phyloP scores from a whole-genome alignment of 371 early-diverging fungal genomes.

The Fennellomyces sp. region DNA sequence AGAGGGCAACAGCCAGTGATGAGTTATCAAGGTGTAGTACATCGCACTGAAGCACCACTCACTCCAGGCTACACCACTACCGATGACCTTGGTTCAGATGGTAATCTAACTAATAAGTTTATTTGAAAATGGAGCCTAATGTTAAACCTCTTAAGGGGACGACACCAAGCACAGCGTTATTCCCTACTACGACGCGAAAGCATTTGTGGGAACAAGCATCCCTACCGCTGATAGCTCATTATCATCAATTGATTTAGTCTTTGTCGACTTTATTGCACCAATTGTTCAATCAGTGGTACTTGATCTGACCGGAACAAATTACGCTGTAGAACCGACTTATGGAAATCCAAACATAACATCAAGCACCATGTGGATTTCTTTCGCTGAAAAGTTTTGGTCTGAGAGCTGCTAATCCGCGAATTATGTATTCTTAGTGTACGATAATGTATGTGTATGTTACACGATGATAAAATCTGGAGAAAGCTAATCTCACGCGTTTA shows the following conservation, averaged over 20 bases:
- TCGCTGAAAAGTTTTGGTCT: slow-evolving; percentile 18
- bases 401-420: slow-evolving; percentile 13
- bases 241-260: slow-evolving; percentile 28
- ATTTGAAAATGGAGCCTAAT: too few relatives aligned
- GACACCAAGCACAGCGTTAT: slow-evolving; percentile 37
- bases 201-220: slow-evolving; percentile 32
- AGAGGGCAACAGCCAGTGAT: slow-evolving; percentile 15
- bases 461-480: too few relatives aligned
- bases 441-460: too few relatives aligned
- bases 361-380: slow-evolving; percentile 31
- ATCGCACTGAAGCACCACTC: slow-evolving; percentile 31
- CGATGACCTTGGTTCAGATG: slow-evolving; percentile 53
- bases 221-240: slow-evolving; percentile 21
- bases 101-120: background rate
- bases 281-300: slow-evolving; percentile 25
- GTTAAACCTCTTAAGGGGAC: too few relatives aligned
- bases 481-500: too few relatives aligned
- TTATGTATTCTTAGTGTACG: too few relatives aligned
- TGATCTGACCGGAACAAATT: slow-evolving; percentile 26
- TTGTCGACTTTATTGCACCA: slow-evolving; percentile 35
- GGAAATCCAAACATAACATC: slow-evolving; percentile 22
- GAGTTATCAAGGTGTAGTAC: slow-evolving; percentile 22
- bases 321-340: slow-evolving; percentile 19
- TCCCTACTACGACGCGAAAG: slow-evolving; percentile 50
- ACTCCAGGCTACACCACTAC: slow-evolving; percentile 62